These are phyloP conservation scores for Prunella vulgaris DNA, from an alignment of 257 asterid species.

Conservation along the genomic window DNA sequence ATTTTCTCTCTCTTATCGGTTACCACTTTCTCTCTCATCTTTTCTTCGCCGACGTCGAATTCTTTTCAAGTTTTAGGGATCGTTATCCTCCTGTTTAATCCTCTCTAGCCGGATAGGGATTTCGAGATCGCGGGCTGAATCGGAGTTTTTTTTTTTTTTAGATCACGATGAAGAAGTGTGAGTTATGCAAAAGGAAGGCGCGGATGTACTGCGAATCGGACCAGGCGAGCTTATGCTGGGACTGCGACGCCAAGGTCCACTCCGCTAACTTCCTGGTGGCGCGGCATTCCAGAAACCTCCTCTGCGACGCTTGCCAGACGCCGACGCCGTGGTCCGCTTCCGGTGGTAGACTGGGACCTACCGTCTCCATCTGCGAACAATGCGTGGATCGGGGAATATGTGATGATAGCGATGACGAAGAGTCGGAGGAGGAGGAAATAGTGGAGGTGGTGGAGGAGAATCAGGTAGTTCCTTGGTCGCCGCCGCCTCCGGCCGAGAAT, in stretches of 20 bases:
- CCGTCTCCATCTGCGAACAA: conserved; percentile 44
- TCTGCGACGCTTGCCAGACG: conserved; percentile 59
- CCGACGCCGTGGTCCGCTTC: conserved; percentile 67
- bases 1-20: conserved; percentile 8
- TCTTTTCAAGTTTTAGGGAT: not conserved
- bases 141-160: no score
- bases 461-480: conserved; percentile 60
- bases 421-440: conserved; percentile 15
- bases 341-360: conserved; percentile 49
- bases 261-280: conserved; percentile 77
- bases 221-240: conserved; percentile 68
- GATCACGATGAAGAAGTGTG: conserved; percentile 60
- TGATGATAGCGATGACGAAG: conserved; percentile 19
- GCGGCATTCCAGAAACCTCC: conserved; percentile 64
- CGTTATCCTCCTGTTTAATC: not conserved
- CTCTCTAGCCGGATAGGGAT: not conserved
- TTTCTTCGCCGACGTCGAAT: not conserved
- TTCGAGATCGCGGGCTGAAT: not conserved
- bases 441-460: conserved; percentile 37
- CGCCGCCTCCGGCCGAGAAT: conserved; percentile 38
- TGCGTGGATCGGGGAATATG: conserved; percentile 25
- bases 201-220: conserved; percentile 69
- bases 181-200: conserved; percentile 53
- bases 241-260: conserved; percentile 81
- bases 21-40: conserved; percentile 12